These are phyloP conservation scores for Nissolia schottii DNA, from an alignment of 306 rosid species.

Conservation along the genomic window DNA sequence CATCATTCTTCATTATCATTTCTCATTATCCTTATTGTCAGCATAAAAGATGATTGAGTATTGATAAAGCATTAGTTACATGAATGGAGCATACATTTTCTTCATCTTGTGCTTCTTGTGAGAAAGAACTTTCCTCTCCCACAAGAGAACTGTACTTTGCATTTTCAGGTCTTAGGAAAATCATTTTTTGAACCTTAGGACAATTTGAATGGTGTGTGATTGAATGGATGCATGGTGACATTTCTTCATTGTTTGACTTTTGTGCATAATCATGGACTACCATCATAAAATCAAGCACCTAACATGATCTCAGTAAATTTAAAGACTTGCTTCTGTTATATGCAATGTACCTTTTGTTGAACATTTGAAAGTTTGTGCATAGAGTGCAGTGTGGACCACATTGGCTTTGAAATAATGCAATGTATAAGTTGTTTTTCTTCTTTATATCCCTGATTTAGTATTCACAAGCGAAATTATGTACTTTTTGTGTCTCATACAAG, in stretches of 20 bases:
- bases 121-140: not conserved
- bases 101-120: not conserved
- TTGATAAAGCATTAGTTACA: conserved; percentile 7
- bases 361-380: conserved; percentile 13
- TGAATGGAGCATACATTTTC: not conserved
- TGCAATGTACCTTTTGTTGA: not conserved
- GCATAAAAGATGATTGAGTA: not conserved
- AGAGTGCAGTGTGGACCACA: not conserved
- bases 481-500: not conserved
- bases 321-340: not conserved
- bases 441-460: conserved; percentile 7
- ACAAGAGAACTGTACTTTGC: not conserved
- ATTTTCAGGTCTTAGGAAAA: not conserved
- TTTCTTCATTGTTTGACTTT: not conserved
- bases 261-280: conserved; percentile 1
- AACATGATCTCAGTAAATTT: not conserved
- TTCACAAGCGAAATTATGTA: not conserved
- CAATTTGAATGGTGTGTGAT: not conserved
- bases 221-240: not conserved
- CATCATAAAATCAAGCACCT: not conserved
- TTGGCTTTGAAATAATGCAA: conserved; percentile 1
- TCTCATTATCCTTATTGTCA: conserved; percentile 1
- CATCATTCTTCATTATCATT: not conserved
- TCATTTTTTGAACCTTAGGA: not conserved
- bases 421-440: not conserved